Evolutionary conservation across 768 basidiomycete species (phyloP).

Genomic region (Jaapia argillacea): DNA sequence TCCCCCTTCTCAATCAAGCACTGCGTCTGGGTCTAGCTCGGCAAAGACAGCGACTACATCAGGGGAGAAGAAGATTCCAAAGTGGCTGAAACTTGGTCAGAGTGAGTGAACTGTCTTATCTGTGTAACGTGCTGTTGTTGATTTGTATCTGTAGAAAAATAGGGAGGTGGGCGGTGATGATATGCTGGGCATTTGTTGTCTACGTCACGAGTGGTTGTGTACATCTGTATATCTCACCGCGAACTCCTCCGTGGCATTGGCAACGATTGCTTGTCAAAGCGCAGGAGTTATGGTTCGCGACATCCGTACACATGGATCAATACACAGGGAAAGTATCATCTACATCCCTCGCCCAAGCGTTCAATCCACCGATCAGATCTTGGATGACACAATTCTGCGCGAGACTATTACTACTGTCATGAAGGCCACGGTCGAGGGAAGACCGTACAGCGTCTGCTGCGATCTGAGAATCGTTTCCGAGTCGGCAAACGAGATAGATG

Average conservation of each 20-base stretch:
- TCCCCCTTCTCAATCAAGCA: constrained; percentile 8
- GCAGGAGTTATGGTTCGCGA: no score
- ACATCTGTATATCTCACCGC: no score
- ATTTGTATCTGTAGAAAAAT: neutral
- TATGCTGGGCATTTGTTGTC: no score
- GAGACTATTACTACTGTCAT: no score
- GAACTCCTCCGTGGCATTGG: no score
- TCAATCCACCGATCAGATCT: constrained; percentile 76
- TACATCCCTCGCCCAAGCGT: constrained; percentile 68
- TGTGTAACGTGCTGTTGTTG: neutral
- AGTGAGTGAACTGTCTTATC: constrained; percentile 29
- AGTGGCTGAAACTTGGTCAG: constrained; percentile 65
- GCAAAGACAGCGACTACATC: constrained; percentile 6
- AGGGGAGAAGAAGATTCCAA: constrained; percentile 55
- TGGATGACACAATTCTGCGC: constrained; percentile 27
- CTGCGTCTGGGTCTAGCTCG: constrained; percentile 3
- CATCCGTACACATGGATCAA: no score
- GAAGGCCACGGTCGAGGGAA: no score
- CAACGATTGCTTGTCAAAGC: no score
- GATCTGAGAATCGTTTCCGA: constrained; percentile 91
- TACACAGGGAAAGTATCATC: constrained; percentile 78
- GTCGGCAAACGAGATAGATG: constrained; percentile 65
- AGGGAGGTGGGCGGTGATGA: neutral
- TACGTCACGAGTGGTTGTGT: no score
- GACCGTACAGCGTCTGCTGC: constrained; percentile 59